These are phyloP conservation scores for Oemleria cerasiformis DNA, from an alignment of 306 rosid species.

Conservation along the genomic window DNA sequence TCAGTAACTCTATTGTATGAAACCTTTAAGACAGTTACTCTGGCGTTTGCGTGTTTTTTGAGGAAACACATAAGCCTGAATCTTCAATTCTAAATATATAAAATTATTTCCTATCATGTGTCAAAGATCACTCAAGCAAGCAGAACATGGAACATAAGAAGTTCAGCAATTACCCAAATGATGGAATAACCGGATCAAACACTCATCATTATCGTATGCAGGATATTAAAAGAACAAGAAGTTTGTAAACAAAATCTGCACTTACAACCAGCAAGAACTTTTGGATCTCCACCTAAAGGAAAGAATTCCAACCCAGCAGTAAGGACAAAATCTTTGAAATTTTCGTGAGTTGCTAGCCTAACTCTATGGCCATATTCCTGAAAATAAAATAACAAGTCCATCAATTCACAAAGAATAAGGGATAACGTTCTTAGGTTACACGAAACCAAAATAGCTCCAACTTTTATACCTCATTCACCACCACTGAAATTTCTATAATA, in stretches of 20 bases:
- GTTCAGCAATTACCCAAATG: conserved; percentile 4
- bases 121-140: background rate
- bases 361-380: conserved; percentile 90
- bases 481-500: background rate
- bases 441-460: background rate
- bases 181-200: background rate
- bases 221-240: conserved; percentile 12
- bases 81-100: background rate
- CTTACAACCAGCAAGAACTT: conserved; percentile 98
- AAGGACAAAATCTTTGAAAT: conserved; percentile 85
- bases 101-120: background rate
- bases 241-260: conserved; percentile 28
- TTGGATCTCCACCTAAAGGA: conserved; percentile 96
- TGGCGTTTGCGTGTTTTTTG: background rate
- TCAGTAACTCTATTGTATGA: background rate
- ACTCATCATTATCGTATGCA: conserved; percentile 9
- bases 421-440: conserved; percentile 8
- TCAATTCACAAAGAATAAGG: conserved; percentile 23
- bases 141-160: background rate
- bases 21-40: background rate
- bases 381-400: conserved; percentile 33
- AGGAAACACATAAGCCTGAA: background rate
- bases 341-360: conserved; percentile 90
- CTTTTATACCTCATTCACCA: background rate
- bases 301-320: conserved; percentile 84